Percentiles rank a stretch among this genome's conserved stretches.
phyloP scores from a whole-genome alignment of 768 basidiomycete species.

The Cytidiella melzeri region DNA sequence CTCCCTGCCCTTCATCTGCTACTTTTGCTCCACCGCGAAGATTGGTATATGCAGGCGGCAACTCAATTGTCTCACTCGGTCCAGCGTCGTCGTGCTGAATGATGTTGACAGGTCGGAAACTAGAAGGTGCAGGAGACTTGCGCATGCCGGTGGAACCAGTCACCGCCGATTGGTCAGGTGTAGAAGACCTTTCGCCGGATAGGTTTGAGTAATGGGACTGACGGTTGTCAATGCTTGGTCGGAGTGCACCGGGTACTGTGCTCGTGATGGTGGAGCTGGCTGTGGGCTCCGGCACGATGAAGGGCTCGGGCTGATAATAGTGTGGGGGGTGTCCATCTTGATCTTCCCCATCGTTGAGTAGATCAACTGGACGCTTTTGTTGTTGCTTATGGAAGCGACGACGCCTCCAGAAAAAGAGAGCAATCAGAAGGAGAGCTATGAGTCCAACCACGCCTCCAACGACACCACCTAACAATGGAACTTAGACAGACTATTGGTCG shows the following conservation, averaged over 20 bases:
- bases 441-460: conserved; percentile 50
- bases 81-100: conserved; percentile 86
- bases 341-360: conserved; percentile 51
- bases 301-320: conserved; percentile 73
- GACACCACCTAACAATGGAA: conserved; percentile 37
- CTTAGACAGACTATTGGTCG: not conserved
- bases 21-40: conserved; percentile 24
- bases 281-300: conserved; percentile 61
- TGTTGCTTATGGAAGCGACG: conserved; percentile 28
- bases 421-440: conserved; percentile 35
- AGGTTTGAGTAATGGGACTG: conserved; percentile 17
- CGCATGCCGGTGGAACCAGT: conserved; percentile 35
- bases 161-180: conserved; percentile 17
- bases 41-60: conserved; percentile 79
- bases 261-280: conserved; percentile 21
- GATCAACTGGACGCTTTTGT: conserved; percentile 60
- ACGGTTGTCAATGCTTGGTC: conserved; percentile 15
- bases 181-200: conserved; percentile 12
- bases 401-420: conserved; percentile 48
- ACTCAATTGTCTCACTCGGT: conserved; percentile 67
- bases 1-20: not conserved
- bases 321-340: conserved; percentile 50
- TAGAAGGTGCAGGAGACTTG: conserved; percentile 39
- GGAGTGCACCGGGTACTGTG: conserved; percentile 29
- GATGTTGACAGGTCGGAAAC: conserved; percentile 68